These are phyloP conservation scores for Suhomyces bribrorum DNA, from an alignment of 1,139 yeast species.

Conservation along the genomic window DNA sequence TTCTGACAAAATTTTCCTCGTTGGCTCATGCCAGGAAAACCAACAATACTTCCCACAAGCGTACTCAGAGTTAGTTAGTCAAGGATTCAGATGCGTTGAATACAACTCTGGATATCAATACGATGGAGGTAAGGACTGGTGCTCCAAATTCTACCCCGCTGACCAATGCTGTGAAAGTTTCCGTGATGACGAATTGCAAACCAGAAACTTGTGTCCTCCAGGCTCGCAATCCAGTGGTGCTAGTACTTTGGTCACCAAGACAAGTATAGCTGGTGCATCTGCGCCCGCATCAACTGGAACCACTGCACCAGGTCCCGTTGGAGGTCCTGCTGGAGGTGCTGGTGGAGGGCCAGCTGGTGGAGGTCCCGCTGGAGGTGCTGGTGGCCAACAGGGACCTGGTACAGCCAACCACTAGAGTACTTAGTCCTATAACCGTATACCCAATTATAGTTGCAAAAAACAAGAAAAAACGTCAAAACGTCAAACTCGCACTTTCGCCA, in stretches of 20 bases:
- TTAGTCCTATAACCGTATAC: too few species aligned
- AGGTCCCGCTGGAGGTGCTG: neutral
- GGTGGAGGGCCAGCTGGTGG: neutral
- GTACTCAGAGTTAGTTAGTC: constrained; percentile 14
- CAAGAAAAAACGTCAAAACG: too few species aligned
- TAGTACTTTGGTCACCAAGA: constrained; percentile 5
- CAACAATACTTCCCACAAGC: constrained; percentile 18
- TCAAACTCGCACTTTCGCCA: too few species aligned
- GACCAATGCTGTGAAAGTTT: constrained; percentile 19
- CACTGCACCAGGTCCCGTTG: neutral
- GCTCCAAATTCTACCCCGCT: constrained; percentile 20
- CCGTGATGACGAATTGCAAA: constrained; percentile 17
- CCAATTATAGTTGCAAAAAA: too few species aligned
- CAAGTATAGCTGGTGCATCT: constrained; percentile 3
- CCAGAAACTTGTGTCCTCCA: constrained; percentile 20
- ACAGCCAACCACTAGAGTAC: too few species aligned
- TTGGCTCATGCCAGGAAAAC: constrained; percentile 22
- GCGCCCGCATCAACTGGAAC: neutral
- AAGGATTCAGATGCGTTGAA: constrained; percentile 24
- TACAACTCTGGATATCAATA: constrained; percentile 23
- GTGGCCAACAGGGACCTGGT: neutral
- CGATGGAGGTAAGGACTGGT: constrained; percentile 26
- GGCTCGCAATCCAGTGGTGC: constrained; percentile 1
- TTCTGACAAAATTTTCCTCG: constrained; percentile 23
- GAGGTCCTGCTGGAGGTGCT: neutral